A percentile compares a stretch with the other conserved stretches of the same genome.
These are phyloP conservation scores for Francoa sonchifolia DNA, from an alignment of 441 rosid genomes.

Conservation along the genomic window DNA sequence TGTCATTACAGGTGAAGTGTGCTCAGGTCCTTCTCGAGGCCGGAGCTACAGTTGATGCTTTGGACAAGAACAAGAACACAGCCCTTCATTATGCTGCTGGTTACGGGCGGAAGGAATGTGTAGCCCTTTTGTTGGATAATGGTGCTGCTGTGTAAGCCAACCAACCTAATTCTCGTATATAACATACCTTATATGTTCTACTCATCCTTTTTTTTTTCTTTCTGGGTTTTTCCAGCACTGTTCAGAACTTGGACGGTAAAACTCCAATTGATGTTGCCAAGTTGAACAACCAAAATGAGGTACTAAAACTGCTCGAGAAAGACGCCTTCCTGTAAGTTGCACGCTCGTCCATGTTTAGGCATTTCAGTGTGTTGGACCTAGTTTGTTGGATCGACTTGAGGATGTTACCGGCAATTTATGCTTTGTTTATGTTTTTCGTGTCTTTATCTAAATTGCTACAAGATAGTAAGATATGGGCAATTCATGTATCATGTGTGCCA, in stretches of 20 bases:
- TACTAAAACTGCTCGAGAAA: conserved; percentile 83
- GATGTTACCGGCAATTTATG: too few relatives aligned
- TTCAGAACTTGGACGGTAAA: conserved; percentile 87
- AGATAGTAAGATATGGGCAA: too few relatives aligned
- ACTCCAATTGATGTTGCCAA: conserved; percentile 96
- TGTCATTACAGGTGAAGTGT: conserved; percentile 52
- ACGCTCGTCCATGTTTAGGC: too few relatives aligned
- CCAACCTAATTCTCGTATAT: not conserved
- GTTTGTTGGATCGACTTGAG: too few relatives aligned
- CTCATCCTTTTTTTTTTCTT: not conserved
- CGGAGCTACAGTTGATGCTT: conserved; percentile 75
- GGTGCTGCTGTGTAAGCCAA: conserved; percentile 95
- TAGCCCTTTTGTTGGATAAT: conserved; percentile 70
- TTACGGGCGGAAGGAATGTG: conserved; percentile 92
- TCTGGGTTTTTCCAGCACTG: conserved; percentile 40
- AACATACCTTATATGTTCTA: not conserved
- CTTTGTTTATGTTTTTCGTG: too few relatives aligned
- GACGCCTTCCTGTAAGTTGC: conserved; percentile 68
- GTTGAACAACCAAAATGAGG: conserved; percentile 86
- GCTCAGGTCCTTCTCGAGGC: conserved; percentile 83
- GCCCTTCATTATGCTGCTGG: conserved; percentile 98
- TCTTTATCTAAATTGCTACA: too few relatives aligned
- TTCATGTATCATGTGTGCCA: too few relatives aligned
- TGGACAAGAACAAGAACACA: conserved; percentile 91
- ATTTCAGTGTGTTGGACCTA: too few relatives aligned